Evolutionary conservation across 257 asterid genomes (phyloP).

Genomic region (Salvia splendens): DNA sequence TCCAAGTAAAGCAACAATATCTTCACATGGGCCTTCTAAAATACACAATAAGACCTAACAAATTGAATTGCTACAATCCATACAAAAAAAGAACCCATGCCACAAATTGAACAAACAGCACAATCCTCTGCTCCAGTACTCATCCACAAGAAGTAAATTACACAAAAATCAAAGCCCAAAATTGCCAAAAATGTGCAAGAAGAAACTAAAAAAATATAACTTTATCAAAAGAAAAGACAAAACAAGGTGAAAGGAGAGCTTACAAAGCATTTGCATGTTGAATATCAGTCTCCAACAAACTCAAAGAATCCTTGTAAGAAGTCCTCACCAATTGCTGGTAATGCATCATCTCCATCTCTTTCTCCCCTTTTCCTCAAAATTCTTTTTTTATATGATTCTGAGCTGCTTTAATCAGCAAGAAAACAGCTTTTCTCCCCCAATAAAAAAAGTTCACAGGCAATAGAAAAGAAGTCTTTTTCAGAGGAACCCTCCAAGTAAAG

Average conservation of each 20-base stretch:
- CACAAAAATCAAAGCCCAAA: conserved; percentile 16
- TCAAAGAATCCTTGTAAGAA: conserved; percentile 67
- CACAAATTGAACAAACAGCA: conserved; percentile 14
- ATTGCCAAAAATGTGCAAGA: conserved; percentile 25
- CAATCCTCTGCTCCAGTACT: conserved; percentile 5
- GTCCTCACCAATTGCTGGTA: conserved; percentile 65
- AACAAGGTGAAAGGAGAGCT: conserved; percentile 34
- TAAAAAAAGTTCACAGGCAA: conserved; percentile 33
- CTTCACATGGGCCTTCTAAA: neutral
- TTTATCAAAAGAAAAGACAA: neutral
- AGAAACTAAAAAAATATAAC: conserved; percentile 8
- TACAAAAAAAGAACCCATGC: neutral
- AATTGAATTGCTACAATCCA: too few relatives aligned
- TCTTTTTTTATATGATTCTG: conserved; percentile 5
- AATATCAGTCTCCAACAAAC: conserved; percentile 75
- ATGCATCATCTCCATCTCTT: conserved; percentile 62
- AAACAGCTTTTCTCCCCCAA: conserved; percentile 27
- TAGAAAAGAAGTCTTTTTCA: conserved; percentile 18
- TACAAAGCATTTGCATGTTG: conserved; percentile 85
- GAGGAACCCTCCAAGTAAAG: conserved; percentile 35
- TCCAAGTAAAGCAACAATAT: neutral
- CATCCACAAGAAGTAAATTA: conserved; percentile 21
- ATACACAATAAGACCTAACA: neutral
- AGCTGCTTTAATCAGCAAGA: conserved; percentile 28
- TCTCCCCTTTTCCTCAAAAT: neutral